Conservation (phyloP, 805 yeast genomes). For the Phaffomyces opuntiae region DNA sequence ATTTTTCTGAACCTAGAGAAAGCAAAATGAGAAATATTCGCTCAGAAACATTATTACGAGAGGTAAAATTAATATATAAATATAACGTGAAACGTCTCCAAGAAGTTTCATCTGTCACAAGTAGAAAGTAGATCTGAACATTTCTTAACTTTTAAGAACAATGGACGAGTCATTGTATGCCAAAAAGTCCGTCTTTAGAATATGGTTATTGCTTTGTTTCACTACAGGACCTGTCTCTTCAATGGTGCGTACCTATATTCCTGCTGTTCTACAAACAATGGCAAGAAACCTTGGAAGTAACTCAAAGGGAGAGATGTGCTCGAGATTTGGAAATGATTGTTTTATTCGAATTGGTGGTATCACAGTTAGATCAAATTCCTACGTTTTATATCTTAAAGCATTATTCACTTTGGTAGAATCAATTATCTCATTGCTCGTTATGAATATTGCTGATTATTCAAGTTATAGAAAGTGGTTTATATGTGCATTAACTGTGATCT, state of each 20-base stretch:
- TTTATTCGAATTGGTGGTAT: constrained; percentile 30
- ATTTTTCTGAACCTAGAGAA: no score
- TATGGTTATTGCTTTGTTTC: constrained; percentile 34
- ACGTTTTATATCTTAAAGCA: constrained; percentile 32
- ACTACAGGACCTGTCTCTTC: constrained; percentile 37
- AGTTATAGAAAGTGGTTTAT: constrained; percentile 30
- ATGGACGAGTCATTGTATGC: not conserved
- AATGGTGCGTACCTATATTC: constrained; percentile 34
- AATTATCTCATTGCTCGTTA: constrained; percentile 26
- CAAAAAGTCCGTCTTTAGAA: constrained; percentile 18
- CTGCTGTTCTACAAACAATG: constrained; percentile 33
- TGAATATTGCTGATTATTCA: constrained; percentile 36
- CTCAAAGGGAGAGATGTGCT: constrained; percentile 22
- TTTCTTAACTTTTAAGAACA: no score
- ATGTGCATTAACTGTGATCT: constrained; percentile 25
- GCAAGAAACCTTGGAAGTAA: constrained; percentile 28
- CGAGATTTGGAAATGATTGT: constrained; percentile 30
- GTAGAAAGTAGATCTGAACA: no score
- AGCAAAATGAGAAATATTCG: no score
- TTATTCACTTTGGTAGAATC: constrained; percentile 34
- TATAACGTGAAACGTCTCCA: no score
- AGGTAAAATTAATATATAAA: no score
- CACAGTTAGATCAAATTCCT: constrained; percentile 28
- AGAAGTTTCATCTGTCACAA: no score
- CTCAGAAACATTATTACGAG: no score